Percentiles rank a stretch among this genome's conserved stretches.
These are phyloP conservation scores for Aspergillus sclerotialis DNA, from an alignment of 2,329 filamentous ascomycete species.

Conservation along the genomic window DNA sequence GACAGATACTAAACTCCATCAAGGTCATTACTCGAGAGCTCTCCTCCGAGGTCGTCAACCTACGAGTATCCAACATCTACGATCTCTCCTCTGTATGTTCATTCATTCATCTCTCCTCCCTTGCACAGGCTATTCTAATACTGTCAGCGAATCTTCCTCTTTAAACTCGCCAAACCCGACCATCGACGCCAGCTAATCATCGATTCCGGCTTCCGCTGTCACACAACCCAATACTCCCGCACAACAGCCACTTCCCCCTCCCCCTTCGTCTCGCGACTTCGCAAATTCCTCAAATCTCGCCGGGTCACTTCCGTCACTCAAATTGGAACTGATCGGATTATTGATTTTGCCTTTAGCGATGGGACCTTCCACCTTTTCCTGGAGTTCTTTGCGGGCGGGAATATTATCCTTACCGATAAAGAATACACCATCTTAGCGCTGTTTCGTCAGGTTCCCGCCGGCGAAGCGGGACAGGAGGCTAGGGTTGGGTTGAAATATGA, in stretches of 20 bases:
- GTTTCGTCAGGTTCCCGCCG: slow-evolving; percentile 71
- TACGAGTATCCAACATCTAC: slow-evolving; percentile 90
- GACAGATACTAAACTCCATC: slow-evolving; percentile 3
- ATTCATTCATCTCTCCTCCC: background rate
- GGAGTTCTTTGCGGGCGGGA: slow-evolving; percentile 94
- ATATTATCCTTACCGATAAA: slow-evolving; percentile 84
- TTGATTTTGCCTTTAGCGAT: slow-evolving; percentile 89
- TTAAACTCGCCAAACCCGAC: slow-evolving; percentile 90
- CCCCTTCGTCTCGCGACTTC: slow-evolving; percentile 72
- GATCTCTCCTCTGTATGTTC: slow-evolving; percentile 70
- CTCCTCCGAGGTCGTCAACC: slow-evolving; percentile 62
- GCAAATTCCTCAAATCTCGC: slow-evolving; percentile 82
- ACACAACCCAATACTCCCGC: slow-evolving; percentile 84
- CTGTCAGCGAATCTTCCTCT: slow-evolving; percentile 71
- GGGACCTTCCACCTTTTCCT: slow-evolving; percentile 80
- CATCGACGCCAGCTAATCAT: slow-evolving; percentile 84
- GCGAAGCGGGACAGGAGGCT: slow-evolving; percentile 76
- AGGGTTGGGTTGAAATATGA: slow-evolving; percentile 71
- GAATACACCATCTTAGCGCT: slow-evolving; percentile 77
- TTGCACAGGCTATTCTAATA: background rate
- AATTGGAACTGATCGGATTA: slow-evolving; percentile 85
- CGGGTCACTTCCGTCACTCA: slow-evolving; percentile 74
- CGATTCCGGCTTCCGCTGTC: slow-evolving; percentile 92
- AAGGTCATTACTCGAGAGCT: slow-evolving; percentile 95
- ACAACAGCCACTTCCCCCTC: slow-evolving; percentile 80